phyloP scores from a whole-genome alignment of 805 yeast species.

The Maudiozyma serrabonitensis region DNA sequence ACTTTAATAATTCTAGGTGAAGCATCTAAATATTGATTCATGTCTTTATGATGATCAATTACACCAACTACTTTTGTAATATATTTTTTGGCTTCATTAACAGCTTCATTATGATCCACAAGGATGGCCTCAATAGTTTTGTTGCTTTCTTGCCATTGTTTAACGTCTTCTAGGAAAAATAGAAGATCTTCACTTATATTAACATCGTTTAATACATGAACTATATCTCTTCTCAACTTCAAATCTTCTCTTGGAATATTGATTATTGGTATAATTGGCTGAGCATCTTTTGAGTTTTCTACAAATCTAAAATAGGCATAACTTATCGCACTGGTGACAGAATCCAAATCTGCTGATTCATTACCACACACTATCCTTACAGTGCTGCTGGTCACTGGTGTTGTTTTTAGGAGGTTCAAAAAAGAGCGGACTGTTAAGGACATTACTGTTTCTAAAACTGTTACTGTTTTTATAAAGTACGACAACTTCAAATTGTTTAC shows the following conservation, averaged over 20 bases:
- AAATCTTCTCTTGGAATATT: conserved; percentile 65
- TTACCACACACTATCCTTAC: conserved; percentile 43
- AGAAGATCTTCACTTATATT: conserved; percentile 41
- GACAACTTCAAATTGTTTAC: too few species aligned
- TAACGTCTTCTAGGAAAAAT: conserved; percentile 60
- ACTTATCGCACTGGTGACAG: conserved; percentile 66
- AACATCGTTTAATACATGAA: conserved; percentile 38
- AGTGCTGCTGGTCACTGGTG: not conserved
- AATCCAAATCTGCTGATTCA: conserved; percentile 84
- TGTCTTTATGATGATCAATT: conserved; percentile 86
- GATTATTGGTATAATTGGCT: conserved; percentile 54
- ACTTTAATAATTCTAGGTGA: conserved; percentile 52
- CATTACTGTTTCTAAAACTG: not conserved
- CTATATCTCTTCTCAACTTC: conserved; percentile 60
- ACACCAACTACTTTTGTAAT: conserved; percentile 42
- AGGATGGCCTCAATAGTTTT: conserved; percentile 38
- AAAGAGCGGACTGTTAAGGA: conserved; percentile 5
- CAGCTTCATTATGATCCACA: conserved; percentile 77
- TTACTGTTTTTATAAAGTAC: too few species aligned
- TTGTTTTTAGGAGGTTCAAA: conserved; percentile 1
- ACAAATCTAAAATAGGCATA: conserved; percentile 47
- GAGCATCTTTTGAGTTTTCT: conserved; percentile 21
- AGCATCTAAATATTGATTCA: conserved; percentile 37
- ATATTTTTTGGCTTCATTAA: conserved; percentile 34
- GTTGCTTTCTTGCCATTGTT: conserved; percentile 6